These are phyloP conservation scores for Rhizopogon parksii DNA, from an alignment of 1,284 basidiomycete genomes.

Conservation along the genomic window DNA sequence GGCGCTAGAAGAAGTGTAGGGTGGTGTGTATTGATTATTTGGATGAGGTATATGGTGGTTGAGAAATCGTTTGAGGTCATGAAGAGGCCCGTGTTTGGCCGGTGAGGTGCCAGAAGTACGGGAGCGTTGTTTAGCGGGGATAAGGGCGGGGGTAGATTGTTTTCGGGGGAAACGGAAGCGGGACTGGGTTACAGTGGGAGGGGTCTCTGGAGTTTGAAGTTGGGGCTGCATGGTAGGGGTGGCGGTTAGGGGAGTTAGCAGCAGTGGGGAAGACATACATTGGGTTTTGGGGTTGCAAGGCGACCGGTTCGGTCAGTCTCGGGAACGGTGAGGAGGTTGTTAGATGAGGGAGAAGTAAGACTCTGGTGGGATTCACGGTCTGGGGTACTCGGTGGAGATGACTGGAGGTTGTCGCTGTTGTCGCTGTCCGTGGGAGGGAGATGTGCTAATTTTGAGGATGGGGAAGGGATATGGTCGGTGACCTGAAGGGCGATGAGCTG, in stretches of 20 bases:
- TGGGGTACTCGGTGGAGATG: background rate
- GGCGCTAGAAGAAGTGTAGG: slow-evolving; percentile 9
- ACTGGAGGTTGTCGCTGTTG: background rate
- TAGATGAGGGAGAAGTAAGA: background rate
- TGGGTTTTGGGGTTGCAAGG: slow-evolving; percentile 7
- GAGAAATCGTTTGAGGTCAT: slow-evolving; percentile 88
- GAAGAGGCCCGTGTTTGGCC: slow-evolving; percentile 60
- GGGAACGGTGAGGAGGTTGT: slow-evolving; percentile 11
- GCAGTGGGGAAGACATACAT: background rate
- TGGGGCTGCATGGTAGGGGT: no score
- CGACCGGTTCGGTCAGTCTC: slow-evolving; percentile 14
- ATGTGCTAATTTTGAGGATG: no score
- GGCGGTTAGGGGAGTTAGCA: background rate
- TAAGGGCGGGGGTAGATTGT: slow-evolving; percentile 13
- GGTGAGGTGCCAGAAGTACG: slow-evolving; percentile 17
- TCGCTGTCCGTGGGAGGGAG: background rate
- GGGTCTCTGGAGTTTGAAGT: slow-evolving; percentile 2
- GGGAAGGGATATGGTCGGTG: slow-evolving; percentile 15
- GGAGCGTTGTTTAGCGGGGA: slow-evolving; percentile 8
- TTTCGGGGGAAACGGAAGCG: slow-evolving; percentile 18
- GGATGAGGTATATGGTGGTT: slow-evolving; percentile 78
- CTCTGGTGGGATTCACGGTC: background rate
- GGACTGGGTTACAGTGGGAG: slow-evolving; percentile 15
- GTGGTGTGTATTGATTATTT: slow-evolving; percentile 21
- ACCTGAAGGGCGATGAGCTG: slow-evolving; percentile 25